Evolutionary conservation across 345 rosid genomes (phyloP).

Genomic region (Conringia planisiliqua): DNA sequence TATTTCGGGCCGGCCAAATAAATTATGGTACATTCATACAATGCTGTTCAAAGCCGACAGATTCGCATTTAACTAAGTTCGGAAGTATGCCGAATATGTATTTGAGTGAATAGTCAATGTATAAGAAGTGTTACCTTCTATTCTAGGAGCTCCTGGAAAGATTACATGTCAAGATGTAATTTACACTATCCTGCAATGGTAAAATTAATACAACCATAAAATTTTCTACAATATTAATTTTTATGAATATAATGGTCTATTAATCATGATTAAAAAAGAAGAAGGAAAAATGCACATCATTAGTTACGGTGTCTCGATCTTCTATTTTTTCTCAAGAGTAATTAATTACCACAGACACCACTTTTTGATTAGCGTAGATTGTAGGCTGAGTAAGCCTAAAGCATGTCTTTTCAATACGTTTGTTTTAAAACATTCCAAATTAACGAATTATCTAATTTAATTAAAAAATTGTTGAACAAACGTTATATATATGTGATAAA

Average conservation of each 20-base stretch:
- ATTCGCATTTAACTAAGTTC: neutral
- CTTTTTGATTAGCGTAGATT: conserved; percentile 23
- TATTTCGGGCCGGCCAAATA: neutral
- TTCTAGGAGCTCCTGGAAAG: neutral
- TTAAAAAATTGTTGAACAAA: neutral
- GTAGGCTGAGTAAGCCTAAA: conserved; percentile 21
- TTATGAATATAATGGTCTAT: neutral
- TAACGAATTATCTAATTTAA: neutral
- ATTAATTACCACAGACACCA: neutral
- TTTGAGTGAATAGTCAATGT: neutral
- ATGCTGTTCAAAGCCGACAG: neutral
- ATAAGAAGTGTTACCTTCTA: neutral
- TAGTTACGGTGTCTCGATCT: conserved; percentile 13
- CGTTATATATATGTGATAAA: neutral
- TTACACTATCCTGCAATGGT: neutral
- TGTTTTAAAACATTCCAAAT: neutral
- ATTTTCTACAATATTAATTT: no score
- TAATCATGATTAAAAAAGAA: neutral
- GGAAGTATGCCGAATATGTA: neutral
- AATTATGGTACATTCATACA: neutral
- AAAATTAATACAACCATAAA: neutral
- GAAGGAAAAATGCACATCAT: conserved; percentile 2
- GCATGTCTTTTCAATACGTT: neutral
- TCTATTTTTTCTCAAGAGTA: neutral
- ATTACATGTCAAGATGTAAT: neutral